Percentiles rank a stretch among this genome's conserved stretches.
phyloP scores from a whole-genome alignment of 495 filamentous ascomycete genomes.

The Hypoxylon lenormandii region DNA sequence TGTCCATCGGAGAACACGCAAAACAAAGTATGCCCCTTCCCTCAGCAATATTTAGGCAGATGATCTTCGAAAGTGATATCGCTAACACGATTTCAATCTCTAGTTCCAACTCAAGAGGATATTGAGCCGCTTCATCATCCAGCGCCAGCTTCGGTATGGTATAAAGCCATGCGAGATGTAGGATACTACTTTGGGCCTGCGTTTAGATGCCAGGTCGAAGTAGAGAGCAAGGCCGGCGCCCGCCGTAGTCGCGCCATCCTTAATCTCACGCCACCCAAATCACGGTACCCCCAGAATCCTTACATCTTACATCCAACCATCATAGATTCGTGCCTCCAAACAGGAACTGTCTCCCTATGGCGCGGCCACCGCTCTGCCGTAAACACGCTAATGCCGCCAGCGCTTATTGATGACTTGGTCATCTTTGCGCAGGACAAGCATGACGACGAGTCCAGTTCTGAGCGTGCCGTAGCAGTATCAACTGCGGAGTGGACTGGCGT shows the following conservation, averaged over 20 bases:
- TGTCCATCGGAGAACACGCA: constrained; percentile 4
- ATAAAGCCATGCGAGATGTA: constrained; percentile 38
- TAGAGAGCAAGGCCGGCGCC: constrained; percentile 39
- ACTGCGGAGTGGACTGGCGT: constrained; percentile 3
- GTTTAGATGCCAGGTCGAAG: constrained; percentile 25
- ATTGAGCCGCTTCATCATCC: constrained; percentile 19
- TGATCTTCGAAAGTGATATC: background rate
- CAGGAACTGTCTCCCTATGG: background rate
- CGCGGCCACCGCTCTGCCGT: background rate
- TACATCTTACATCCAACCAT: constrained; percentile 39
- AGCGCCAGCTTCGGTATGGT: constrained; percentile 23
- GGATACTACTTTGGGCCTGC: constrained; percentile 41
- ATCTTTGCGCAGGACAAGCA: constrained; percentile 3
- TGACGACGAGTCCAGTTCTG: background rate
- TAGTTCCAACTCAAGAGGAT: background rate
- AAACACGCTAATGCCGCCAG: constrained; percentile 8
- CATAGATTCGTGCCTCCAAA: constrained; percentile 19
- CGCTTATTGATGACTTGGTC: constrained; percentile 14
- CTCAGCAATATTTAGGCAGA: background rate
- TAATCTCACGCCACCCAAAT: constrained; percentile 12
- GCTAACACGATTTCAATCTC: background rate
- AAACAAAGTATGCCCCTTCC: background rate
- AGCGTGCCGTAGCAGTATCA: background rate
- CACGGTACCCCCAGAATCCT: constrained; percentile 37
- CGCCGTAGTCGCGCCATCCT: constrained; percentile 7